Conservation (phyloP, 2,329 filamentous ascomycete genomes). For the Colletotrichum gigasporum region DNA sequence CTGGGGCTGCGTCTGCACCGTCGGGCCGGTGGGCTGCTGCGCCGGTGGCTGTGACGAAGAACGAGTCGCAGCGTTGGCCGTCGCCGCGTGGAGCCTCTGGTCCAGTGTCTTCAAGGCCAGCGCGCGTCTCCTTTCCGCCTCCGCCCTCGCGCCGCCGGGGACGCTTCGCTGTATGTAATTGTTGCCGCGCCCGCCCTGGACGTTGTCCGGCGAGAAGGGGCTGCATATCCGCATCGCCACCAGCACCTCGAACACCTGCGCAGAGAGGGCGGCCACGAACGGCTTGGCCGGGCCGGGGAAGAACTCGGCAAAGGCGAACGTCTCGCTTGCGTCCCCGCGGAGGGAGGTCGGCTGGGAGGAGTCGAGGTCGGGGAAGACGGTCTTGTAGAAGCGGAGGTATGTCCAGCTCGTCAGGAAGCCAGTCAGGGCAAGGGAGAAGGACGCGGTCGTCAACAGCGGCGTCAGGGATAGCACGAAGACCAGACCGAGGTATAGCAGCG, state of each 20-base stretch:
- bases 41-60: slow-evolving; percentile 49
- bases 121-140: slow-evolving; percentile 89
- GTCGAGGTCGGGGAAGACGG: slow-evolving; percentile 74
- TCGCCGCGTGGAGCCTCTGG: slow-evolving; percentile 88
- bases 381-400: slow-evolving; percentile 95
- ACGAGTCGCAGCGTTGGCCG: slow-evolving; percentile 57
- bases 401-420: slow-evolving; percentile 92
- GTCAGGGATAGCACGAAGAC: slow-evolving; percentile 72
- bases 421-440: slow-evolving; percentile 80
- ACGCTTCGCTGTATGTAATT: slow-evolving; percentile 64
- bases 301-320: slow-evolving; percentile 95
- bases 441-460: slow-evolving; percentile 72
- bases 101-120: slow-evolving; percentile 92
- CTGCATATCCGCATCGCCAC: slow-evolving; percentile 82
- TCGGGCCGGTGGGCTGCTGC: slow-evolving; percentile 56
- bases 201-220: slow-evolving; percentile 85
- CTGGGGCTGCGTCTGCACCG: slow-evolving; percentile 66
- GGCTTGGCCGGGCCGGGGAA: slow-evolving; percentile 89
- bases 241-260: slow-evolving; percentile 77
- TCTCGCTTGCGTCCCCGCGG: slow-evolving; percentile 93
- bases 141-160: slow-evolving; percentile 80
- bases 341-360: slow-evolving; percentile 69
- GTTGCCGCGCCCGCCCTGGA: slow-evolving; percentile 76
- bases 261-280: slow-evolving; percentile 76
- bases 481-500: slow-evolving; percentile 78